Percentiles rank a stretch among this genome's conserved stretches.
Evolutionary conservation across 192 early-diverging fungal genomes (phyloP).

Genomic region (Mortierella antarctica): DNA sequence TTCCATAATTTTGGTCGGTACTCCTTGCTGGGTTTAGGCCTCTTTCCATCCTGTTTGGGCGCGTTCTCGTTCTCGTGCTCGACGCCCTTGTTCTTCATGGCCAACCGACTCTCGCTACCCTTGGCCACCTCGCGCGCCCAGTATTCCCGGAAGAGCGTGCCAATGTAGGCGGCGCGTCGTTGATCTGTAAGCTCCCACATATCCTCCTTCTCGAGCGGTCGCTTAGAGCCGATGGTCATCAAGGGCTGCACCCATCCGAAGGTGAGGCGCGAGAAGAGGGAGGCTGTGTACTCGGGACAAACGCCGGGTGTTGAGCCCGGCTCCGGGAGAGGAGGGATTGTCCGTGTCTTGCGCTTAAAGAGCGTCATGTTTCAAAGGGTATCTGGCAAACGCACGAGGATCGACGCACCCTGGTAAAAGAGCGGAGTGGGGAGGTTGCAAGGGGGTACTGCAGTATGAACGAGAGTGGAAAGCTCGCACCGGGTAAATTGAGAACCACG

Average conservation of each 20-base stretch:
- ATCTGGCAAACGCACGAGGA: too few species aligned
- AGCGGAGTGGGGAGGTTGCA: too few species aligned
- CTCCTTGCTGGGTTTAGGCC: constrained; percentile 12
- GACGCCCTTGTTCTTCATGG: constrained; percentile 11
- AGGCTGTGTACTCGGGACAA: constrained; percentile 66
- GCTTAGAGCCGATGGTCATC: constrained; percentile 74
- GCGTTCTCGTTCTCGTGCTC: neutral
- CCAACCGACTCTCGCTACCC: neutral
- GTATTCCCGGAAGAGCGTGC: constrained; percentile 28
- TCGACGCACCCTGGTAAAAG: too few species aligned
- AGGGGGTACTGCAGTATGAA: too few species aligned
- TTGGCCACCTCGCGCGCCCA: constrained; percentile 49
- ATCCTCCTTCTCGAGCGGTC: constrained; percentile 72
- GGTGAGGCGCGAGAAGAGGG: constrained; percentile 65
- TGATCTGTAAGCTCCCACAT: constrained; percentile 59
- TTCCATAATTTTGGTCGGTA: constrained; percentile 51
- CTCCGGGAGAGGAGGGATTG: constrained; percentile 33
- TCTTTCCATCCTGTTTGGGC: constrained; percentile 2
- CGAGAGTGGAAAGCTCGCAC: too few species aligned
- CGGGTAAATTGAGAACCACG: too few species aligned
- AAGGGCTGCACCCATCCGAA: constrained; percentile 72
- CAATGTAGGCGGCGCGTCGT: constrained; percentile 39
- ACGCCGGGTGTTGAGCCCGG: constrained; percentile 32
- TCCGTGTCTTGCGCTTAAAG: constrained; percentile 3
- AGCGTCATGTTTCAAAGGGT: constrained; percentile 7